Percentiles rank a stretch among this genome's conserved stretches.
phyloP scores from a whole-genome alignment of 148 eudicot species.

The Camellia granthamiana region DNA sequence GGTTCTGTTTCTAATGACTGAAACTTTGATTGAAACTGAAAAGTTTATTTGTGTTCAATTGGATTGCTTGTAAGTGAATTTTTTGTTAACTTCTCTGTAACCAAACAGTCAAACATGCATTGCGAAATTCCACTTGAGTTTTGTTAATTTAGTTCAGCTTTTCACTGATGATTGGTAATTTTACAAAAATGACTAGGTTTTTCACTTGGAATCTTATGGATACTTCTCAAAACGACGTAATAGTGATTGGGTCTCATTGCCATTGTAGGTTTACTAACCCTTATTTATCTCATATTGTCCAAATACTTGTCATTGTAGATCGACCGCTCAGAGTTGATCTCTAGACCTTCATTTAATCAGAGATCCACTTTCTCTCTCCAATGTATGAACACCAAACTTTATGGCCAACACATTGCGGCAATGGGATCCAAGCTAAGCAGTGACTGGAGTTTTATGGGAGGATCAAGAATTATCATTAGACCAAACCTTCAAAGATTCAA shows the following conservation, averaged over 20 bases:
- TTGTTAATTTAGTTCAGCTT: background rate
- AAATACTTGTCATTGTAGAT: constrained; percentile 38
- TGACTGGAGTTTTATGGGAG: constrained; percentile 49
- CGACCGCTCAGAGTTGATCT: constrained; percentile 16
- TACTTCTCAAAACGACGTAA: background rate
- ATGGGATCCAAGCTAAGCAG: constrained; percentile 25
- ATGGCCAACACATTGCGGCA: constrained; percentile 26
- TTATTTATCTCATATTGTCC: constrained; percentile 3
- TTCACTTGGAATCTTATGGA: background rate
- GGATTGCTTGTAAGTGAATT: background rate
- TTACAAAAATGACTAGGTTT: constrained; percentile 7
- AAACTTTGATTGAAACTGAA: background rate
- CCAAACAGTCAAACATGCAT: background rate
- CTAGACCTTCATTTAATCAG: constrained; percentile 25
- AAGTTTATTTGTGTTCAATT: background rate
- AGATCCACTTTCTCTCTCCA: constrained; percentile 28
- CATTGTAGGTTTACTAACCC: background rate
- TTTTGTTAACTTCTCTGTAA: background rate
- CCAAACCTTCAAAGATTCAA: constrained; percentile 26
- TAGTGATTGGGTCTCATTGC: background rate
- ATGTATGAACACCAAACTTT: constrained; percentile 25
- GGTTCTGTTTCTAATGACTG: background rate
- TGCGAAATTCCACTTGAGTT: background rate
- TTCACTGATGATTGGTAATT: background rate
- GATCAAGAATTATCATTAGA: constrained; percentile 31